Evolutionary conservation across 192 early-diverging fungal genomes (phyloP).

Genomic region (Oehlia diaphana): DNA sequence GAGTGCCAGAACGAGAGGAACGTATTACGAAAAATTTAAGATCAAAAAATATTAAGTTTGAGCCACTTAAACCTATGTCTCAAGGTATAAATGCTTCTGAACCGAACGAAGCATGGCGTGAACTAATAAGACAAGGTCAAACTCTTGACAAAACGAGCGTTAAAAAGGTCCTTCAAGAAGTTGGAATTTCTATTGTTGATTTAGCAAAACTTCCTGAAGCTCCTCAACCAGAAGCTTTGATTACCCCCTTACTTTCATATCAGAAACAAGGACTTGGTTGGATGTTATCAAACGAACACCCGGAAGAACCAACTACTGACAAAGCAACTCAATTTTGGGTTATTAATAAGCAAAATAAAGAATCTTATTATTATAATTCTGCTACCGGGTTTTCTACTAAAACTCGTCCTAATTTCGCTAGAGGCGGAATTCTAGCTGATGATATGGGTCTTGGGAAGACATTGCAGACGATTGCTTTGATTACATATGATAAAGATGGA

Average conservation of each 20-base stretch:
- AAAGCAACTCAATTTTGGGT: slow-evolving; percentile 1
- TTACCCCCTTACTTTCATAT: slow-evolving; percentile 81
- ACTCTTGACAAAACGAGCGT: background rate
- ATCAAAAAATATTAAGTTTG: background rate
- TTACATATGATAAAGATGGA: slow-evolving; percentile 35
- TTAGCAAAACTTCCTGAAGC: slow-evolving; percentile 30
- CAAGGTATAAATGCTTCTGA: background rate
- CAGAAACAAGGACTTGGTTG: slow-evolving; percentile 85
- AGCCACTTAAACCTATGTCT: background rate
- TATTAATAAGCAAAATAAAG: background rate
- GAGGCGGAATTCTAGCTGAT: slow-evolving; percentile 61
- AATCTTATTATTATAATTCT: background rate
- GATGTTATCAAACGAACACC: slow-evolving; percentile 78
- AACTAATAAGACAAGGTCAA: background rate
- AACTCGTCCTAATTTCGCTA: background rate
- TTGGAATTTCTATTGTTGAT: background rate
- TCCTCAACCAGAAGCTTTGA: slow-evolving; percentile 77
- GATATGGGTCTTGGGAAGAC: slow-evolving; percentile 76
- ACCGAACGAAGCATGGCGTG: background rate
- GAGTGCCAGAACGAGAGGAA: background rate
- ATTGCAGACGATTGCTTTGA: slow-evolving; percentile 67
- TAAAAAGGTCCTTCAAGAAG: background rate
- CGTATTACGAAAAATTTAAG: background rate
- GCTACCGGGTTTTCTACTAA: background rate
- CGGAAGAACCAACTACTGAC: background rate